Percentiles rank a stretch among this genome's conserved stretches.
These are phyloP conservation scores for Aethionema arabicum DNA, from an alignment of 345 rosid genomes.

Conservation along the genomic window DNA sequence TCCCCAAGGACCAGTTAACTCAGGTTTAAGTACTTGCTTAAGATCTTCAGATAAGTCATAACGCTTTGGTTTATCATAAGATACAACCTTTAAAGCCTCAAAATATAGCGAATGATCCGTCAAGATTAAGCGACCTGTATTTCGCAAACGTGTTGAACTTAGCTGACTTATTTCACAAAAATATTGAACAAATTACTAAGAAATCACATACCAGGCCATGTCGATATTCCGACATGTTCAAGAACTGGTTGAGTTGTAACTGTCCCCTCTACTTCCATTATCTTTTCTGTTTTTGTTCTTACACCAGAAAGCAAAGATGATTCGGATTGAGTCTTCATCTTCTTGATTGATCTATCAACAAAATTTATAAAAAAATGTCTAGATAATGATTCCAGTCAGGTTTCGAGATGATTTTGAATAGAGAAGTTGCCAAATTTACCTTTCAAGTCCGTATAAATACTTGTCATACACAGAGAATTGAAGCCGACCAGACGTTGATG, in stretches of 20 bases:
- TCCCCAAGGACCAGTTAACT: constrained; percentile 98
- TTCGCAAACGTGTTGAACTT: background rate
- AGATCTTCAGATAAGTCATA: constrained; percentile 83
- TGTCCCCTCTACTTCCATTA: constrained; percentile 91
- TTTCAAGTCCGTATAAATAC: constrained; percentile 72
- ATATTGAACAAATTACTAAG: background rate
- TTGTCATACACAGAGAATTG: constrained; percentile 75
- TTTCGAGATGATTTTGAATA: too few species aligned
- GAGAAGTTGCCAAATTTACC: constrained; percentile 37
- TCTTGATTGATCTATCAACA: constrained; percentile 70
- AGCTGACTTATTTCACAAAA: background rate
- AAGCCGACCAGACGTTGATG: constrained; percentile 67
- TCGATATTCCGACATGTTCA: constrained; percentile 93
- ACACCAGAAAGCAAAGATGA: constrained; percentile 72
- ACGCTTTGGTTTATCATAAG: constrained; percentile 82
- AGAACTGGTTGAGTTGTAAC: constrained; percentile 96
- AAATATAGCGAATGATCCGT: constrained; percentile 92
- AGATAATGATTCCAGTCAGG: background rate
- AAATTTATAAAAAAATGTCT: background rate
- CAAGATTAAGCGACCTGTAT: constrained; percentile 75
- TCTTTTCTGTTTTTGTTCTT: constrained; percentile 75
- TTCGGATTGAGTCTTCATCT: constrained; percentile 79
- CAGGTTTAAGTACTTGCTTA: constrained; percentile 87
- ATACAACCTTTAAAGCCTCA: constrained; percentile 86
- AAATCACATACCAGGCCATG: constrained; percentile 77